Evolutionary conservation across 257 asterid genomes (phyloP).

Genomic region (Solanum piurae): DNA sequence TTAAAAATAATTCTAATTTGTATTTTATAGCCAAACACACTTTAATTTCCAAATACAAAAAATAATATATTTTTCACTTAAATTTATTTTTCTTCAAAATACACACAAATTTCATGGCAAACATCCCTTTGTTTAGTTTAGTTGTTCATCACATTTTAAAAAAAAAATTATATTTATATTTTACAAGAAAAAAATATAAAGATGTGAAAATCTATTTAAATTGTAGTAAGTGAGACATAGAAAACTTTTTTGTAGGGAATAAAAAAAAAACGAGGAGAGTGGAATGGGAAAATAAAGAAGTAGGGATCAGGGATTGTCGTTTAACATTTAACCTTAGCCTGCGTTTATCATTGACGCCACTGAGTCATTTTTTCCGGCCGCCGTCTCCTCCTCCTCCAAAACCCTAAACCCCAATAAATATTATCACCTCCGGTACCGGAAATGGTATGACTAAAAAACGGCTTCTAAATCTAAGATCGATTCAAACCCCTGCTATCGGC

Average conservation of each 20-base stretch:
- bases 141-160: neutral
- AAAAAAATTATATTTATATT: too few relatives aligned
- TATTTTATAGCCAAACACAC: neutral
- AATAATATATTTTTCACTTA: neutral
- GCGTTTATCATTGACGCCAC: neutral
- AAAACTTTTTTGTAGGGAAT: neutral
- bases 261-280: neutral
- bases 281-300: neutral
- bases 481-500: neutral
- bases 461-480: neutral
- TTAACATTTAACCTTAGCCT: neutral
- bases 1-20: too few relatives aligned
- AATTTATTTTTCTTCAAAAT: accelerated
- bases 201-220: neutral
- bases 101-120: neutral
- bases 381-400: neutral
- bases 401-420: neutral
- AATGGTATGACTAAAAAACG: constrained; percentile 18
- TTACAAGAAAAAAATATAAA: neutral
- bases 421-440: neutral
- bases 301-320: neutral
- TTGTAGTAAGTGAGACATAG: neutral
- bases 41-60: too few relatives aligned
- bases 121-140: neutral
- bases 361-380: neutral